Evolutionary conservation across 768 basidiomycete genomes (phyloP).

Genomic region (Rhodotorula taiwanensis): DNA sequence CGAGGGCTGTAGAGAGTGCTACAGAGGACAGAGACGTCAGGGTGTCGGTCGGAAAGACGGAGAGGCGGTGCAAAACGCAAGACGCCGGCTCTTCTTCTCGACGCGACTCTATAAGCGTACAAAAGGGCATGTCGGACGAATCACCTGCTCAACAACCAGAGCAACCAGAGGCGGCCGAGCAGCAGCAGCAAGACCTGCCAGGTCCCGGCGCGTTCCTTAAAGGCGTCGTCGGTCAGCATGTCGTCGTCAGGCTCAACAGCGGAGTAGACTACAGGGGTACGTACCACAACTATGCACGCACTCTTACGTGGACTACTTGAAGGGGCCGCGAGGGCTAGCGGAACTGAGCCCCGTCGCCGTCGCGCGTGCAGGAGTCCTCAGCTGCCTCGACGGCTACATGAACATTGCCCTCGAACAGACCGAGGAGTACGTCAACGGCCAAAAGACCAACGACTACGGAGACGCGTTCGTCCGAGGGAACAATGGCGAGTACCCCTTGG

Average conservation of each 20-base stretch:
- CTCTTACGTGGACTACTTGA: too few relatives aligned
- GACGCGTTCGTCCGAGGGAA: constrained; percentile 94
- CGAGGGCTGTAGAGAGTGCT: too few relatives aligned
- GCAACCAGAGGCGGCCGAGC: not conserved
- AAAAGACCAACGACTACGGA: constrained; percentile 73
- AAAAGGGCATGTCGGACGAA: too few relatives aligned
- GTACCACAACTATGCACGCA: not conserved
- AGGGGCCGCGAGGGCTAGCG: too few relatives aligned
- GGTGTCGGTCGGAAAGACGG: too few relatives aligned
- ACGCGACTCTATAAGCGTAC: too few relatives aligned
- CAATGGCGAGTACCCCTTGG: constrained; percentile 61
- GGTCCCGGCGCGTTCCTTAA: constrained; percentile 40
- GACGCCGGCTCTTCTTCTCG: too few relatives aligned
- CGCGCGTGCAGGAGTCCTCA: constrained; percentile 73
- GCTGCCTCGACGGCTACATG: constrained; percentile 98
- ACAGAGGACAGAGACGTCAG: too few relatives aligned
- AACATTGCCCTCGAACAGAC: constrained; percentile 97
- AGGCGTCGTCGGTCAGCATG: constrained; percentile 90
- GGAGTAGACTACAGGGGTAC: constrained; percentile 89
- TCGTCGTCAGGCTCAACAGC: constrained; percentile 81
- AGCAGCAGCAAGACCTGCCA: constrained; percentile 23
- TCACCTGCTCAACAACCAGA: not conserved
- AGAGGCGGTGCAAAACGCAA: too few relatives aligned
- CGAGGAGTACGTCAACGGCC: constrained; percentile 86
- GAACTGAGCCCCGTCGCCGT: too few relatives aligned